These are phyloP conservation scores for Obelidium mucronatum DNA, from an alignment of 192 early-diverging fungal species.

Conservation along the genomic window DNA sequence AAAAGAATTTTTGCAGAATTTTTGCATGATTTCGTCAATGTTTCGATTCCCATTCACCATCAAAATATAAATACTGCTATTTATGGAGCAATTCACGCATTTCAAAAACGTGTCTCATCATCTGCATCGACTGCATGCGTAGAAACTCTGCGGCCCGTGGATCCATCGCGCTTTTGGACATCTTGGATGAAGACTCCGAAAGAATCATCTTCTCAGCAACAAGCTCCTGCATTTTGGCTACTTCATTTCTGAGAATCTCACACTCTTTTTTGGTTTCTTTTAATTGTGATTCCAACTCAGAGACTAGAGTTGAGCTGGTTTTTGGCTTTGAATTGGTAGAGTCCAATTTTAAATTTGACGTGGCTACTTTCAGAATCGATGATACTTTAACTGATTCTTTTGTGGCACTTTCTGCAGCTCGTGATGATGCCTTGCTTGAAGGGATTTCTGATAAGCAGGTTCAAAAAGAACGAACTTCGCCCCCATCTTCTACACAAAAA, in stretches of 20 bases:
- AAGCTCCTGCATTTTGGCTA: conserved; percentile 9
- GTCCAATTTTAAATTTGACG: background rate
- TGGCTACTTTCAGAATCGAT: conserved; percentile 3
- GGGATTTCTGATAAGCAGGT: background rate
- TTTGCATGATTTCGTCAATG: no score
- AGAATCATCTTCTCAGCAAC: conserved; percentile 9
- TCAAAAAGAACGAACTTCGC: background rate
- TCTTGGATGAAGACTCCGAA: background rate
- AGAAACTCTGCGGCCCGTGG: conserved; percentile 6
- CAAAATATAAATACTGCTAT: no score
- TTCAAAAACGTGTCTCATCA: conserved; percentile 29
- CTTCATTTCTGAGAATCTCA: background rate
- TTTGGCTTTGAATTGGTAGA: background rate
- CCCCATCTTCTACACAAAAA: background rate
- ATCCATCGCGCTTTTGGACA: background rate
- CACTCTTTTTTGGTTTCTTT: conserved; percentile 2
- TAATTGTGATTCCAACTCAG: conserved; percentile 16
- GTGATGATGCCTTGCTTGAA: background rate
- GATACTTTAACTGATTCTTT: background rate
- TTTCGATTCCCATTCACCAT: no score
- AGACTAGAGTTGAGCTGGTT: background rate
- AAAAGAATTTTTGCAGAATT: no score
- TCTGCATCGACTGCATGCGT: conserved; percentile 10
- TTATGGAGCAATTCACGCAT: conserved; percentile 18
- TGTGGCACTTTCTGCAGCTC: background rate